Evolutionary conservation across 2,329 filamentous ascomycete species (phyloP).

Genomic region (Fusarium sp.): DNA sequence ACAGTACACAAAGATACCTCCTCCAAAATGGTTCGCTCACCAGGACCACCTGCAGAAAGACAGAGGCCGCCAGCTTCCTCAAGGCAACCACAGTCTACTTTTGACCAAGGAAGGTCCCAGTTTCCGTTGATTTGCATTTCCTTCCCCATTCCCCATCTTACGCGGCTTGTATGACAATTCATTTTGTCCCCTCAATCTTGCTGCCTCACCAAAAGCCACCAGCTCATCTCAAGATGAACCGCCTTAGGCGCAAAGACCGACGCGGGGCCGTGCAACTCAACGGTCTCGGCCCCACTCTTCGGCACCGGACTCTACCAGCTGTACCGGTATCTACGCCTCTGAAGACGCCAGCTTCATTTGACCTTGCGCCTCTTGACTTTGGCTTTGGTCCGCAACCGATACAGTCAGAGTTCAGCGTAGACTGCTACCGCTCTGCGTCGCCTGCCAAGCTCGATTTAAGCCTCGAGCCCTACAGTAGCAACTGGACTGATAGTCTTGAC

Average conservation of each 20-base stretch:
- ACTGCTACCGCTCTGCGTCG: conserved; percentile 31
- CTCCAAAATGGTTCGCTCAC: conserved; percentile 18
- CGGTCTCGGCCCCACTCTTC: conserved; percentile 34
- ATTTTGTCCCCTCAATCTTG: neutral
- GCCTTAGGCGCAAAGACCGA: conserved; percentile 20
- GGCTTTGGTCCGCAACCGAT: neutral
- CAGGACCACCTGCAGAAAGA: neutral
- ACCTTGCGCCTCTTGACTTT: neutral
- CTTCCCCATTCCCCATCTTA: conserved; percentile 13
- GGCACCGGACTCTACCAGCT: conserved; percentile 23
- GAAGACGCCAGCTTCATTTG: conserved; percentile 4
- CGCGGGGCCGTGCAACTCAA: conserved; percentile 16
- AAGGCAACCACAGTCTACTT: conserved; percentile 15
- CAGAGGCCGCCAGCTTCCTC: conserved; percentile 15
- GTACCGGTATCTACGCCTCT: conserved; percentile 15
- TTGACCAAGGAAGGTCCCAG: conserved; percentile 26
- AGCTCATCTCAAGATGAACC: conserved; percentile 17
- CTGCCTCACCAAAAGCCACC: conserved; percentile 28
- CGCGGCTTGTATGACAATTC: neutral
- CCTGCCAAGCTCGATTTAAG: conserved; percentile 30
- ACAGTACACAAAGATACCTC: neutral
- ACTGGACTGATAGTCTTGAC: conserved; percentile 17
- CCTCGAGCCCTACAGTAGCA: conserved; percentile 6
- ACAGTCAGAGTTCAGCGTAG: conserved; percentile 19
- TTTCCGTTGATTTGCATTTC: conserved; percentile 12